A percentile compares a stretch with the other conserved stretches of the same genome.
Conservation (phyloP, 2,329 filamentous ascomycete genomes). For the Pestalotiopsis sp. region DNA sequence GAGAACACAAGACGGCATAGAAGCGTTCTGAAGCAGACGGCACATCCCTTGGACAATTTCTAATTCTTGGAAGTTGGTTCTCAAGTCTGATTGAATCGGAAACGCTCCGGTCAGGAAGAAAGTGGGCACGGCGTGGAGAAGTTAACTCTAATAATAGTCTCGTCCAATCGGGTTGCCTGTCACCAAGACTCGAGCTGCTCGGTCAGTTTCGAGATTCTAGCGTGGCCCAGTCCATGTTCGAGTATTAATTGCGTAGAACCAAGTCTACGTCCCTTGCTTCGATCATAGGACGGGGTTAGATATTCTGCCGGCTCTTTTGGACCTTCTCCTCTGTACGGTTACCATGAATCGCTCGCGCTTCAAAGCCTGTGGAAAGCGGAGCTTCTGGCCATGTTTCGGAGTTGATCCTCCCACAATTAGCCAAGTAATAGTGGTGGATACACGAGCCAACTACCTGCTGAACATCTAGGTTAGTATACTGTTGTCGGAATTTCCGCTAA, state of each 20-base stretch:
- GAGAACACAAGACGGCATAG: neutral
- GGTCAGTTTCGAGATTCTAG: neutral
- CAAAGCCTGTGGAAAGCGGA: neutral
- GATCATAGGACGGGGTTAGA: neutral
- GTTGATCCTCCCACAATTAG: neutral
- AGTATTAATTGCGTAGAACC: neutral
- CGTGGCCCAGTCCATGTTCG: neutral
- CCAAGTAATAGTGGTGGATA: neutral
- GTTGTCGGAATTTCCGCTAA: neutral
- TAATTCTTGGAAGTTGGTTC: neutral
- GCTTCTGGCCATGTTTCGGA: neutral
- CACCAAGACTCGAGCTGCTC: neutral
- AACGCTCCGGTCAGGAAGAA: neutral
- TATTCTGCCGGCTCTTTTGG: neutral
- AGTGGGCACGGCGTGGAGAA: neutral
- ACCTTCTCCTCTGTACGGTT: neutral
- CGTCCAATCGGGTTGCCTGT: neutral
- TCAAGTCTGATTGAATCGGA: neutral
- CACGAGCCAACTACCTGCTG: neutral
- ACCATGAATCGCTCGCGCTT: neutral
- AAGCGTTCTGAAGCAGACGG: neutral
- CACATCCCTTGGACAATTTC: neutral
- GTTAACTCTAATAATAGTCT: constrained; percentile 11
- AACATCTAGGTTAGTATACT: neutral
- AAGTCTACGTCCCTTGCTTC: neutral